phyloP scores from a whole-genome alignment of 441 rosid genomes.

The Flueggea neowawraea region DNA sequence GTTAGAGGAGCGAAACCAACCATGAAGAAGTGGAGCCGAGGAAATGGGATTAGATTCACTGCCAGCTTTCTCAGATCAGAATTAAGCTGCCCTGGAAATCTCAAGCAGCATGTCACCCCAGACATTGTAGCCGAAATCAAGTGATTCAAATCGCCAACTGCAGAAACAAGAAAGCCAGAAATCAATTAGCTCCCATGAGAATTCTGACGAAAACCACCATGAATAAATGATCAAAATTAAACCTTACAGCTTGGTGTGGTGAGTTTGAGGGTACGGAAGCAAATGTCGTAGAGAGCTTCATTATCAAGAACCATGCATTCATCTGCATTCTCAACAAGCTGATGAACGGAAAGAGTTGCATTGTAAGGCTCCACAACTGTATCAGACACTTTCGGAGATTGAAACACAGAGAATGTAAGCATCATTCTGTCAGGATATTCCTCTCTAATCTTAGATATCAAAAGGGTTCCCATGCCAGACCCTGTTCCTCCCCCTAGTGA shows the following conservation, averaged over 20 bases:
- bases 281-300: conserved; percentile 60
- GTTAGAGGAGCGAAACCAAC: conserved; percentile 68
- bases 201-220: neutral
- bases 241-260: conserved; percentile 63
- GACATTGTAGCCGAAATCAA: conserved; percentile 63
- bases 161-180: conserved; percentile 6
- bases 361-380: conserved; percentile 68
- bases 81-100: conserved; percentile 67
- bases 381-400: conserved; percentile 64
- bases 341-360: conserved; percentile 61
- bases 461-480: conserved; percentile 58
- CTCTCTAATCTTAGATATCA: conserved; percentile 62
- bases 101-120: conserved; percentile 58
- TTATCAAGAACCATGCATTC: conserved; percentile 69
- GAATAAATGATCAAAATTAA: neutral
- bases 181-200: conserved; percentile 3
- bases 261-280: conserved; percentile 64
- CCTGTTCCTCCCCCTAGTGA: conserved; percentile 67
- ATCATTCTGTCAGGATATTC: conserved; percentile 71
- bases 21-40: conserved; percentile 72
- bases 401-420: conserved; percentile 65
- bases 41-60: conserved; percentile 64
- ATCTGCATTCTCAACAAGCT: conserved; percentile 61
- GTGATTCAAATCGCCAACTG: conserved; percentile 66
- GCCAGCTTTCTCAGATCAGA: conserved; percentile 64